Percentiles rank a stretch among this genome's conserved stretches.
phyloP scores from a whole-genome alignment of 352 stramenopile genomes.

The Phytophthora idaei region DNA sequence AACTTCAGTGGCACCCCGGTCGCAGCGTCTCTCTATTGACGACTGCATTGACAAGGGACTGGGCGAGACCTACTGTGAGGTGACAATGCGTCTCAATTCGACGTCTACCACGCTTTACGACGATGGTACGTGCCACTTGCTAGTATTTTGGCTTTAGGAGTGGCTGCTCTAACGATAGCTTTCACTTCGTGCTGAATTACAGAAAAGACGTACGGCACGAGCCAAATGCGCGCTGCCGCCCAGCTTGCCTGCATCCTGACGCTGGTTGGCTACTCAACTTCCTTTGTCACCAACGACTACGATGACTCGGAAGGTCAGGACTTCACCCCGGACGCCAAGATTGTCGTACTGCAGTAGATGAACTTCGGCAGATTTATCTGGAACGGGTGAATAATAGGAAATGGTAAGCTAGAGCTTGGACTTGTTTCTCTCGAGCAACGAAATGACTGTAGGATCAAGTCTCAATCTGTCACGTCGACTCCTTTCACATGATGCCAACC shows the following conservation, averaged over 20 bases:
- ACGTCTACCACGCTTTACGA: constrained; percentile 77
- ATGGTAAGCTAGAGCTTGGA: constrained; percentile 18
- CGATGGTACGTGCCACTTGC: constrained; percentile 43
- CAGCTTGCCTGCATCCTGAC: constrained; percentile 76
- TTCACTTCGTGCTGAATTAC: neutral
- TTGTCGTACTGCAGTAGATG: constrained; percentile 31
- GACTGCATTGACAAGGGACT: constrained; percentile 63
- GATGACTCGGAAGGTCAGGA: constrained; percentile 33
- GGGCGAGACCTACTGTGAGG: constrained; percentile 64
- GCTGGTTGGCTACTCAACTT: constrained; percentile 73
- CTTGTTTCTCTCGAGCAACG: neutral
- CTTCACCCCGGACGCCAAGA: constrained; percentile 39
- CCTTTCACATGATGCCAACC: neutral
- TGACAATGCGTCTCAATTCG: constrained; percentile 57
- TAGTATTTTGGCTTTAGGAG: neutral
- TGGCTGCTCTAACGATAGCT: neutral
- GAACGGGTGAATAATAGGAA: constrained; percentile 21
- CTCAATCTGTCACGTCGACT: neutral
- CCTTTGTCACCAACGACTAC: constrained; percentile 71
- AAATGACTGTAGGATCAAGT: neutral
- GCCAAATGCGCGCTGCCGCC: constrained; percentile 66
- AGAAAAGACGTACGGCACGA: constrained; percentile 55
- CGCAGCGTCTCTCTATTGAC: constrained; percentile 41
- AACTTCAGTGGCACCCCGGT: constrained; percentile 28
- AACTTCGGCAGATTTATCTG: constrained; percentile 20